phyloP scores from a whole-genome alignment of 2,329 filamentous ascomycete genomes.

The Calonectria fujianensis region DNA sequence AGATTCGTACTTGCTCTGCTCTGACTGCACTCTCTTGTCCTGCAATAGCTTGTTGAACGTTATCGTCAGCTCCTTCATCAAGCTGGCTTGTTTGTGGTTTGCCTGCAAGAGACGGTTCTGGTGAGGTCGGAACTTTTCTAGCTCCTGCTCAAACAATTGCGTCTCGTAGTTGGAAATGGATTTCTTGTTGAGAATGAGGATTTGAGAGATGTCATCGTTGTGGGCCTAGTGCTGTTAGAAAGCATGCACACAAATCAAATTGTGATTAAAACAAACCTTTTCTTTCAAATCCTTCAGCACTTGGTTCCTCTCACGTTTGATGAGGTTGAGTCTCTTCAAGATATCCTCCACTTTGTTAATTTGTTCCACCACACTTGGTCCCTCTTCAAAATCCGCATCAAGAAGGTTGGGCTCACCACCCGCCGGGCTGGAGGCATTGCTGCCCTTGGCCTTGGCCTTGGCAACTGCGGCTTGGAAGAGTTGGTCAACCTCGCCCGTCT shows the following conservation, averaged over 20 bases:
- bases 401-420: slow-evolving; percentile 84
- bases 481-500: slow-evolving; percentile 89
- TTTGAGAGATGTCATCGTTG: slow-evolving; percentile 97
- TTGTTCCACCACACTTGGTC: slow-evolving; percentile 89
- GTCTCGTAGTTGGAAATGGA: slow-evolving; percentile 93
- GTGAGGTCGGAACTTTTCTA: slow-evolving; percentile 97
- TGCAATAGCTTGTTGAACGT: slow-evolving; percentile 92
- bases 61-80: slow-evolving; percentile 95
- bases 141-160: slow-evolving; percentile 93
- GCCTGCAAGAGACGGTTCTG: slow-evolving; percentile 94
- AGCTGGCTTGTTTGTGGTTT: slow-evolving; percentile 93
- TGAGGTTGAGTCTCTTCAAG: slow-evolving; percentile 90
- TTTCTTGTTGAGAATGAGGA: slow-evolving; percentile 98
- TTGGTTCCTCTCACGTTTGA: slow-evolving; percentile 93
- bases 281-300: slow-evolving; percentile 98
- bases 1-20: slow-evolving; percentile 95
- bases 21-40: slow-evolving; percentile 93
- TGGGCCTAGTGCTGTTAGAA: slow-evolving; percentile 78
- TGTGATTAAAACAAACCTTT: slow-evolving; percentile 77
- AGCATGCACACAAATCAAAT: background rate
- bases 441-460: slow-evolving; percentile 81
- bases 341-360: slow-evolving; percentile 92
- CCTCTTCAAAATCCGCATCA: slow-evolving; percentile 93
- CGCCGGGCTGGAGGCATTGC: slow-evolving; percentile 76
- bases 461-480: slow-evolving; percentile 92